phyloP scores from a whole-genome alignment of 805 yeast species.

The Saccharomycodes ludwigii region DNA sequence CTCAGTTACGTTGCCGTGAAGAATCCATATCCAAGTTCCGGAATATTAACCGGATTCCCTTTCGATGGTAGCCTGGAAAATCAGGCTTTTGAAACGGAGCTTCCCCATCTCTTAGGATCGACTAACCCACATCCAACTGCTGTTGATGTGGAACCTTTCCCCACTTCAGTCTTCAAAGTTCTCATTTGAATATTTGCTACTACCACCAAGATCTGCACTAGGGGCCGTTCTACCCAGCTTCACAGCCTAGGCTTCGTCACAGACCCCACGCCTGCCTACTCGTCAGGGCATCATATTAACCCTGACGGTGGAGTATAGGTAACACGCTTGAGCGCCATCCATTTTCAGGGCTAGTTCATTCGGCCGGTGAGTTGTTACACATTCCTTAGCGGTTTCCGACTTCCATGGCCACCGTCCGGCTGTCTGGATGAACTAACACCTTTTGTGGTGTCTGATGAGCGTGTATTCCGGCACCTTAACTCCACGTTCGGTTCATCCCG shows the following conservation, averaged over 20 bases:
- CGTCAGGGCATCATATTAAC: conserved; percentile 26
- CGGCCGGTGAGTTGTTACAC: conserved; percentile 42
- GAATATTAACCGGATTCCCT: conserved; percentile 33
- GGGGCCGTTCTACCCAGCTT: conserved; percentile 30
- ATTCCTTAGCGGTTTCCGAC: conserved; percentile 46
- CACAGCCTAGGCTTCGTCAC: conserved; percentile 30
- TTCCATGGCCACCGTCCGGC: conserved; percentile 44
- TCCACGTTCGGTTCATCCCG: conserved; percentile 32
- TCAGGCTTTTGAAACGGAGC: conserved; percentile 27
- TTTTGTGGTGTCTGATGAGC: conserved; percentile 34
- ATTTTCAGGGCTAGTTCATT: conserved; percentile 34
- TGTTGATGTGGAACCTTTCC: conserved; percentile 32
- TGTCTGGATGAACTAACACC: conserved; percentile 32
- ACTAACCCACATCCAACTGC: conserved; percentile 32
- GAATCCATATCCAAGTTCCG: conserved; percentile 32
- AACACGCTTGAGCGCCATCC: conserved; percentile 30
- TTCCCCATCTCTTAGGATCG: conserved; percentile 32
- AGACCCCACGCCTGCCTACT: conserved; percentile 32
- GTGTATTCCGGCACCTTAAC: conserved; percentile 31
- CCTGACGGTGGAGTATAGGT: conserved; percentile 30
- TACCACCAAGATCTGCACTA: conserved; percentile 32
- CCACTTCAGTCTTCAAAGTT: conserved; percentile 32
- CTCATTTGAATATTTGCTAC: conserved; percentile 31
- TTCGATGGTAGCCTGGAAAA: conserved; percentile 27
- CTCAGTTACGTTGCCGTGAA: conserved; percentile 31